phyloP scores from a whole-genome alignment of 192 early-diverging fungal genomes.

The Coemansia sp. region DNA sequence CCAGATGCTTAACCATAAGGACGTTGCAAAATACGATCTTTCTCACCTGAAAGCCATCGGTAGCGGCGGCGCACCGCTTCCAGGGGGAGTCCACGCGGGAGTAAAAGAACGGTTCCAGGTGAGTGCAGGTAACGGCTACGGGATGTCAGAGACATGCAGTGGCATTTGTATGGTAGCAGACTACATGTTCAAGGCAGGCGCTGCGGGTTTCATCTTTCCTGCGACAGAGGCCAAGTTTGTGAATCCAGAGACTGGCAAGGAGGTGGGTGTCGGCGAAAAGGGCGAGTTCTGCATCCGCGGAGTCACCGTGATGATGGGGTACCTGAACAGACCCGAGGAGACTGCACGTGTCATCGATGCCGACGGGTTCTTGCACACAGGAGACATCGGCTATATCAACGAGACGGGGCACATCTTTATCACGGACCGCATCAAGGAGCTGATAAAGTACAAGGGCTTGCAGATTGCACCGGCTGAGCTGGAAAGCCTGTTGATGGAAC shows the following conservation, averaged over 20 bases:
- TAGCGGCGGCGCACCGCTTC: constrained; percentile 76
- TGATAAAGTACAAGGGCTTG: constrained; percentile 90
- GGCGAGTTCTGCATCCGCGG: constrained; percentile 87
- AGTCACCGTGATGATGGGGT: constrained; percentile 81
- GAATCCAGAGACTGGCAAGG: constrained; percentile 66
- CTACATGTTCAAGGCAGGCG: constrained; percentile 47
- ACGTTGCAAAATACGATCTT: constrained; percentile 70
- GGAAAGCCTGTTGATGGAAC: constrained; percentile 70
- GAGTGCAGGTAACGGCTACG: constrained; percentile 56
- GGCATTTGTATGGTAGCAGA: constrained; percentile 22
- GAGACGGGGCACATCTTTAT: constrained; percentile 63
- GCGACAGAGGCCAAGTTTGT: constrained; percentile 76
- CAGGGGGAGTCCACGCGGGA: constrained; percentile 55
- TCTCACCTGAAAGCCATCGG: constrained; percentile 61
- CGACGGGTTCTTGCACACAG: constrained; percentile 82
- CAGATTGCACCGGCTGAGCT: constrained; percentile 86
- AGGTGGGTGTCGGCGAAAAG: constrained; percentile 55
- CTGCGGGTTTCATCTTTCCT: constrained; percentile 75
- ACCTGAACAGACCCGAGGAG: constrained; percentile 75
- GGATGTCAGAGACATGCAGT: constrained; percentile 62
- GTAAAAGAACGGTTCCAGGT: constrained; percentile 46
- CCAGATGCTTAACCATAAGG: constrained; percentile 67
- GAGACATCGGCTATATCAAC: constrained; percentile 76
- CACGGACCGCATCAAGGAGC: constrained; percentile 78
- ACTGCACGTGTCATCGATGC: constrained; percentile 66